These are phyloP conservation scores for Lasiodiplodia theobromae DNA, from an alignment of 2,329 filamentous ascomycete genomes.

Conservation along the genomic window DNA sequence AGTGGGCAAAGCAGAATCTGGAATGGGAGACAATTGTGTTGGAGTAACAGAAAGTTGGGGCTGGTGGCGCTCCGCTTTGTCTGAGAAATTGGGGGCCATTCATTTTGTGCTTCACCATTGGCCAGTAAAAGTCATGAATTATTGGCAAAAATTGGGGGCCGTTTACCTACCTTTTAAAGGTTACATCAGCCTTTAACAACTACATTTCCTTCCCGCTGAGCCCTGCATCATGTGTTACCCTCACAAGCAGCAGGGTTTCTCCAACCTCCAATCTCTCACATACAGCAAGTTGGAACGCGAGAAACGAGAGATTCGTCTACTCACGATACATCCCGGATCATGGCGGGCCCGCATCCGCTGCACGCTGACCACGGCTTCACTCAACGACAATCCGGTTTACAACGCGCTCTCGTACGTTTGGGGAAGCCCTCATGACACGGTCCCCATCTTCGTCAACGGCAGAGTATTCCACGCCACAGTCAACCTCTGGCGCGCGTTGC, in stretches of 20 bases:
- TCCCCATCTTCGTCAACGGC: neutral
- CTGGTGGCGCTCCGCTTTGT: too few relatives aligned
- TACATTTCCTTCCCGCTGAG: too few relatives aligned
- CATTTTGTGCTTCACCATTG: too few relatives aligned
- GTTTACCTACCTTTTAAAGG: too few relatives aligned
- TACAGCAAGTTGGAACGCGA: neutral
- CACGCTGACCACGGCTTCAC: neutral
- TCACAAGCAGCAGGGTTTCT: too few relatives aligned
- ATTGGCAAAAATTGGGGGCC: too few relatives aligned
- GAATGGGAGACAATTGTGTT: neutral
- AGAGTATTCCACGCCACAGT: neutral
- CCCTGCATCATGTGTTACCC: too few relatives aligned
- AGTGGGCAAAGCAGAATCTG: neutral
- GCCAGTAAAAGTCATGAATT: too few relatives aligned
- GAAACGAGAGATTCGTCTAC: neutral
- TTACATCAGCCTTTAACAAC: too few relatives aligned
- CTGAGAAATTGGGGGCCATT: too few relatives aligned
- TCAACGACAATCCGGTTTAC: neutral
- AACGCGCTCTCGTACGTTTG: conserved; percentile 1
- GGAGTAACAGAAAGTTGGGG: neutral
- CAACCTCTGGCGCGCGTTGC: neutral
- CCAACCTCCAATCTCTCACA: neutral
- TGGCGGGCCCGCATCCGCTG: neutral
- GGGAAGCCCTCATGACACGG: neutral
- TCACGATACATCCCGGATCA: neutral